Conservation (phyloP, 345 rosid genomes). For the Mercurialis annua region DNA sequence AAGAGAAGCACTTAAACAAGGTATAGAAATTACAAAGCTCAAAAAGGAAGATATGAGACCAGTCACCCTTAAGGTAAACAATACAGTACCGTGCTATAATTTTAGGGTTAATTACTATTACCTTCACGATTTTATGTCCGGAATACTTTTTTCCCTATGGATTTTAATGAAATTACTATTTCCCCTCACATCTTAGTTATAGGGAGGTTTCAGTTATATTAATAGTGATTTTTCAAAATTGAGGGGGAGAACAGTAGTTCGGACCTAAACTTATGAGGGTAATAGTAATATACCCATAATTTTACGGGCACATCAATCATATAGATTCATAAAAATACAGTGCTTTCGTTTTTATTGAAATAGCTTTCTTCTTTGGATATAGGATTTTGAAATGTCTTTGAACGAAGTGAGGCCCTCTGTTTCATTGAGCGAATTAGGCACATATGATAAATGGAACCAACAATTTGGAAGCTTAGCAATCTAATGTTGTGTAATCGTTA, state of each 20-base stretch:
- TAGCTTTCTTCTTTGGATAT: conserved; percentile 10
- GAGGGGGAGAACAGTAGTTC: too few relatives aligned
- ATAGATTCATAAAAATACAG: background rate
- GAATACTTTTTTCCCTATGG: too few relatives aligned
- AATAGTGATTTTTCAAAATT: too few relatives aligned
- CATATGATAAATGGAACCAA: conserved; percentile 80
- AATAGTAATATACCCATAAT: too few relatives aligned
- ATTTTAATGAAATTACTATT: too few relatives aligned
- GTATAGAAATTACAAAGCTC: conserved; percentile 74
- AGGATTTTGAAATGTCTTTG: conserved; percentile 77
- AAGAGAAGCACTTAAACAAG: conserved; percentile 86
- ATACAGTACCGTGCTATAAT: too few relatives aligned
- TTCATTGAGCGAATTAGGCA: conserved; percentile 67
- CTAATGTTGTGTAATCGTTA: conserved; percentile 23
- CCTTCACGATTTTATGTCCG: too few relatives aligned
- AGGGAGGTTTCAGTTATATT: too few relatives aligned
- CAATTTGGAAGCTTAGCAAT: conserved; percentile 85
- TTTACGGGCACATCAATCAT: background rate
- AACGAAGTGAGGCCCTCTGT: conserved; percentile 95
- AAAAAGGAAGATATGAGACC: conserved; percentile 81
- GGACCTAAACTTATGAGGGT: too few relatives aligned
- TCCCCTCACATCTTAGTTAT: too few relatives aligned
- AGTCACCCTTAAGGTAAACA: conserved; percentile 65
- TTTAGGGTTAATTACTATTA: too few relatives aligned
- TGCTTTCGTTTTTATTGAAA: background rate